phyloP scores from a whole-genome alignment of 2,329 filamentous ascomycete species.

The Pseudogymnoascus sp. region DNA sequence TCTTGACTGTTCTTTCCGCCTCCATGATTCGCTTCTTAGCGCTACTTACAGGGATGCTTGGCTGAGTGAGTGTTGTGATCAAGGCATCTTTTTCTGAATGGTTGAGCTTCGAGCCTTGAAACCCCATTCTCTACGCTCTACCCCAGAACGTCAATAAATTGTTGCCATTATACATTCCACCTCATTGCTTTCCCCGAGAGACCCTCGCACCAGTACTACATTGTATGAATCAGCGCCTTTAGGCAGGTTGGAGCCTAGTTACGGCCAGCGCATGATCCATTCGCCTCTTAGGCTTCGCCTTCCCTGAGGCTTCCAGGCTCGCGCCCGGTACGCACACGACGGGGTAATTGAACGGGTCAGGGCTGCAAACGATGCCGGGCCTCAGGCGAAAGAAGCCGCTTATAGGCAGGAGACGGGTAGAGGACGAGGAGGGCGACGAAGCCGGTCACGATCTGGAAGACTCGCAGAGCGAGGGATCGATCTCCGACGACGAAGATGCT shows the following conservation, averaged over 20 bases:
- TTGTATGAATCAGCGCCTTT: constrained; percentile 2
- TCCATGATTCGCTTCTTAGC: constrained; percentile 12
- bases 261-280: constrained; percentile 9
- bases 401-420: constrained; percentile 59
- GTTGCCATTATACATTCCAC: constrained; percentile 8
- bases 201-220: background rate
- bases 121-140: background rate
- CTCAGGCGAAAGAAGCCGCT: constrained; percentile 50
- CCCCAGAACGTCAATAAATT: background rate
- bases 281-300: constrained; percentile 4
- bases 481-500: constrained; percentile 54
- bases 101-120: constrained; percentile 3
- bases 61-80: constrained; percentile 10
- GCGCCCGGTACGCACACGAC: background rate
- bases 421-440: constrained; percentile 66
- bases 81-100: constrained; percentile 11
- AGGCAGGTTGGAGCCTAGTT: constrained; percentile 1
- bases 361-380: constrained; percentile 8
- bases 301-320: constrained; percentile 7
- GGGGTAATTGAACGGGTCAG: constrained; percentile 7
- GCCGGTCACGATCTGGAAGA: constrained; percentile 50
- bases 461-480: constrained; percentile 57
- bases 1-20: constrained; percentile 9
- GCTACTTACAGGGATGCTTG: constrained; percentile 9
- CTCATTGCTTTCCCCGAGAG: background rate